Evolutionary conservation across 257 asterid species (phyloP), one percentile per base, ranked within the genome.

Genomic region (Dorcoceras hygrometricum): DNA sequence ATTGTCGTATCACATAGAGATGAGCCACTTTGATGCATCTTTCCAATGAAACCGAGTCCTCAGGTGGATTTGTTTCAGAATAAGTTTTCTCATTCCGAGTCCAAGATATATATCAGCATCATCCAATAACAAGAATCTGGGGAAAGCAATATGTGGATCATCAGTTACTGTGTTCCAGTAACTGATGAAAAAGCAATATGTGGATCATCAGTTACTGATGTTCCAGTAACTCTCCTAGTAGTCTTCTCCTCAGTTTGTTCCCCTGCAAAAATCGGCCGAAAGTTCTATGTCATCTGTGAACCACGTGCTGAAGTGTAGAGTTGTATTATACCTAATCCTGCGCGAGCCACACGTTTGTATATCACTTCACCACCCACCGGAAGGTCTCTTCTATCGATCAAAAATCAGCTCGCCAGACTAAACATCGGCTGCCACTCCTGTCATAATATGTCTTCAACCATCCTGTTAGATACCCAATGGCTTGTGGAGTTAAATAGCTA

Each of bases 11-110:
- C 34, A 83, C 86, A 29, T 86, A 81, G n/a, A 83, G 63, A 7
- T 81, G 76, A 6, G 76, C 89, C 0, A 76, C 86, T 18, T 81
- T 83, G 59, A 81, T 78, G 76, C 84, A 83, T 71, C 81, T 70
- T 14, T 70, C 8, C 7, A 74, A 71, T 63, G 51, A 43, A 4
- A 36, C 48, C 12, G 51, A 12, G 6, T 43, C 51, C 51, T 43
- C 51, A 4, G 9, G 6, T 14, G 4, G 3, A 43, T n/a, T 14
- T 4, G 19, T 14, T 6, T 76, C 19, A 61, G 23, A 66, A 48
- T 27, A 23, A 4, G 72, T 65, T 50, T 65, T 80, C 57, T 81
- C 89, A 5, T 66, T 76, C 80, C 81, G 59, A 58, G 56, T 83
- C 84, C 86, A 81, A 1, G 81, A 26, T 8, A 48, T n/a, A 23